Percentiles rank a stretch among this genome's conserved stretches.
phyloP scores from a whole-genome alignment of 257 asterid species.

The Thymus quinquecostatus region DNA sequence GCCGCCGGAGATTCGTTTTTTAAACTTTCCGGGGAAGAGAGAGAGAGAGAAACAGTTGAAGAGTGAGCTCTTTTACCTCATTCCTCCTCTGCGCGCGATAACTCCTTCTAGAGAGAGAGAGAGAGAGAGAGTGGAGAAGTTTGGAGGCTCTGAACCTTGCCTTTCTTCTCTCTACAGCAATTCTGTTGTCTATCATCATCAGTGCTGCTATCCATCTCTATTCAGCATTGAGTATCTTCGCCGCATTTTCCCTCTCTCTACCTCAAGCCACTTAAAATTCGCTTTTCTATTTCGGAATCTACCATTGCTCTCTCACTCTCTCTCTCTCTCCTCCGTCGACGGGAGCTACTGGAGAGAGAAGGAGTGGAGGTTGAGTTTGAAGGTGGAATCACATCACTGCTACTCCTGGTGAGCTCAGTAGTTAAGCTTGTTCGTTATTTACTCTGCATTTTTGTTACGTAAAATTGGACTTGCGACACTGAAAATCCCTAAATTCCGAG shows the following conservation, averaged over 20 bases:
- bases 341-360: conserved; percentile 44
- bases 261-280: conserved; percentile 32
- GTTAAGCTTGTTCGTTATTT: conserved; percentile 3
- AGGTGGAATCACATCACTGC: conserved; percentile 39
- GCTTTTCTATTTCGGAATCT: background rate
- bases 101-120: conserved; percentile 33
- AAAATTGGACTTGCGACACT: conserved; percentile 36
- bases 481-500: conserved; percentile 36
- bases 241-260: conserved; percentile 25
- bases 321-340: conserved; percentile 50
- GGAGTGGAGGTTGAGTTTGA: conserved; percentile 27
- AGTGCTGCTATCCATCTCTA: conserved; percentile 20
- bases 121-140: background rate
- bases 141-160: background rate
- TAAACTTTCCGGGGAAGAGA: background rate
- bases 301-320: background rate
- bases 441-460: conserved; percentile 11
- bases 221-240: conserved; percentile 27
- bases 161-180: conserved; percentile 34
- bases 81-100: background rate
- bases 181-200: conserved; percentile 26
- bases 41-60: background rate
- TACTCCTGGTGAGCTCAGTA: conserved; percentile 43
- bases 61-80: background rate
- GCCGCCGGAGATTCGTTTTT: conserved; percentile 18